Evolutionary conservation across 2,329 filamentous ascomycete species (phyloP).

Genomic region (Sarocladium oryzae): DNA sequence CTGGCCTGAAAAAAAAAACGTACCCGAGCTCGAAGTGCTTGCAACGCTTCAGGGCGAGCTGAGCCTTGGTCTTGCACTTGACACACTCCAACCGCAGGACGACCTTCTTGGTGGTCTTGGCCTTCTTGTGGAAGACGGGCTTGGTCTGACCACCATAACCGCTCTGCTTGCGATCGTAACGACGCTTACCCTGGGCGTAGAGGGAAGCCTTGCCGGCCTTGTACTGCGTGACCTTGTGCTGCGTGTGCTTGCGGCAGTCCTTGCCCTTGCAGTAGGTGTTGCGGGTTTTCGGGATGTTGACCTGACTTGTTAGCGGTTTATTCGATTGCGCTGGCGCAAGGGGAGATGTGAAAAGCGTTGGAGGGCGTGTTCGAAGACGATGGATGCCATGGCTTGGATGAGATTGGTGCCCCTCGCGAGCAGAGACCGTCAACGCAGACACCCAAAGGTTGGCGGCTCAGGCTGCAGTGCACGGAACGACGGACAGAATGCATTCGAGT

Average conservation of each 20-base stretch:
- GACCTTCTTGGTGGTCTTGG: slow-evolving; percentile 99
- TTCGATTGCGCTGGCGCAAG: background rate
- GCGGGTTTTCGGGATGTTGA: slow-evolving; percentile 98
- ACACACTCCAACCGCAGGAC: slow-evolving; percentile 98
- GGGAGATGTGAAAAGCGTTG: background rate
- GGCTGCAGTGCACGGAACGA: background rate
- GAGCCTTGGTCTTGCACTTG: slow-evolving; percentile 94
- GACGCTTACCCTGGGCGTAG: slow-evolving; percentile 98
- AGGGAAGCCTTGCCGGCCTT: slow-evolving; percentile 95
- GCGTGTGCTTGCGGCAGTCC: slow-evolving; percentile 86
- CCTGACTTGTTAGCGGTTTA: slow-evolving; percentile 42
- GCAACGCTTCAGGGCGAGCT: slow-evolving; percentile 98
- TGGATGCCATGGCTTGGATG: no score
- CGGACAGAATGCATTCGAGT: background rate
- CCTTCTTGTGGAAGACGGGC: slow-evolving; percentile 99
- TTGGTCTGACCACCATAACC: slow-evolving; percentile 99
- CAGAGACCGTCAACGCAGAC: background rate
- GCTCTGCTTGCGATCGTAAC: slow-evolving; percentile 98
- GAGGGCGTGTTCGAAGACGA: slow-evolving; percentile 1
- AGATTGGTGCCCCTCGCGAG: background rate
- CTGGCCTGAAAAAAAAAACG: slow-evolving; percentile 30
- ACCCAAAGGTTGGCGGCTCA: no score
- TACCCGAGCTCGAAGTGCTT: slow-evolving; percentile 99
- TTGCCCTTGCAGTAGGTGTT: slow-evolving; percentile 97
- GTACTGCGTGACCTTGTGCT: slow-evolving; percentile 94